A percentile compares a stretch with the other conserved stretches of the same genome.
Conservation (phyloP, 78 protist species). For the Isochrysis galbana region DNA sequence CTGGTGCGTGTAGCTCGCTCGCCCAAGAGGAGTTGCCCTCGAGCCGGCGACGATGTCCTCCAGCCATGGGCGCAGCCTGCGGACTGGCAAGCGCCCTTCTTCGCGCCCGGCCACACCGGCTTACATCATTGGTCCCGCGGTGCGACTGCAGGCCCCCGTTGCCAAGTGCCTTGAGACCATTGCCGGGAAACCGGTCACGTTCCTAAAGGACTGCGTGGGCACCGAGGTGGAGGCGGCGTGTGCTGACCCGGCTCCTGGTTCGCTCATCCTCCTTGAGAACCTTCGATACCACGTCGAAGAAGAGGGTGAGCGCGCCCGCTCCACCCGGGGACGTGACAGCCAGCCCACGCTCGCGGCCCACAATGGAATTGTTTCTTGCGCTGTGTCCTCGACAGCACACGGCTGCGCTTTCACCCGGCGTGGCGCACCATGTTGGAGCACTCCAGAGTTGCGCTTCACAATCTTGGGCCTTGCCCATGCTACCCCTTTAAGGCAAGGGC, state of each 20-base stretch:
- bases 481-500: conserved; percentile 17
- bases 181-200: conserved; percentile 59
- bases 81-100: neutral
- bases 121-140: too few relatives aligned
- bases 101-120: neutral
- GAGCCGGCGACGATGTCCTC: conserved; percentile 30
- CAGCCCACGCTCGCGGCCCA: neutral
- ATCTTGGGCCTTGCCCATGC: too few relatives aligned
- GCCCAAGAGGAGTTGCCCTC: conserved; percentile 23
- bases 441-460: too few relatives aligned
- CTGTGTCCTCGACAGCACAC: neutral
- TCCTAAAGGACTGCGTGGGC: conserved; percentile 82
- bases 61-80: neutral
- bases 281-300: conserved; percentile 97
- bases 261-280: conserved; percentile 94
- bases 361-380: neutral
- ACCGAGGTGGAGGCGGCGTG: conserved; percentile 68
- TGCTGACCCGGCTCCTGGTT: conserved; percentile 65
- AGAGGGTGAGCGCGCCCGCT: conserved; percentile 76
- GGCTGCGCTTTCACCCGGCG: too few relatives aligned
- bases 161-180: conserved; percentile 38
- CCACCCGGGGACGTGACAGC: neutral
- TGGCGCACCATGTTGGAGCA: too few relatives aligned
- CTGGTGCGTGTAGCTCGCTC: conserved; percentile 60
- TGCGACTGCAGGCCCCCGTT: too few relatives aligned